Percentiles rank a stretch among this genome's conserved stretches.
phyloP scores from a whole-genome alignment of 1,284 basidiomycete species.

The Trametes versicolor region DNA sequence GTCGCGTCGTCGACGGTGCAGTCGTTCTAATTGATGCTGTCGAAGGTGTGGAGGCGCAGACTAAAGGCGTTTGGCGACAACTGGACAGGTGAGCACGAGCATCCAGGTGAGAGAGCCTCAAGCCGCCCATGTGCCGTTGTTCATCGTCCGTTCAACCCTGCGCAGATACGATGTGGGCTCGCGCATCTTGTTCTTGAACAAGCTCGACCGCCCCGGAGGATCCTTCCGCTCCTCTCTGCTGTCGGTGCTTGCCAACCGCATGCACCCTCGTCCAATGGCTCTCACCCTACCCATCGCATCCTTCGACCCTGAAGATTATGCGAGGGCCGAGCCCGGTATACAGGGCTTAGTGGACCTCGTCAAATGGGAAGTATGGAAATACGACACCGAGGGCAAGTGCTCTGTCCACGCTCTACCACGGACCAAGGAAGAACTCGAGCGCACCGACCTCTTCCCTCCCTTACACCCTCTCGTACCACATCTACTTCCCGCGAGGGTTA shows the following conservation, averaged over 20 bases:
- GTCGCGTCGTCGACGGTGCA: slow-evolving; percentile 89
- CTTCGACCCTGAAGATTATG: slow-evolving; percentile 71
- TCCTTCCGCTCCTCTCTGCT: slow-evolving; percentile 76
- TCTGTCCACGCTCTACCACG: slow-evolving; percentile 63
- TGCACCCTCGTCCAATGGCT: slow-evolving; percentile 79
- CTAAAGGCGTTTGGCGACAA: slow-evolving; percentile 89
- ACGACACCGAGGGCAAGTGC: slow-evolving; percentile 58
- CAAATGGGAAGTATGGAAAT: slow-evolving; percentile 84
- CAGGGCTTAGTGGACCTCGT: slow-evolving; percentile 84
- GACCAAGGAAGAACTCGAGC: slow-evolving; percentile 53
- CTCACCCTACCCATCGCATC: slow-evolving; percentile 85
- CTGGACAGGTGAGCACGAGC: slow-evolving; percentile 74
- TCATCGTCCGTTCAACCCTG: slow-evolving; percentile 11
- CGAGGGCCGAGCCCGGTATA: slow-evolving; percentile 76
- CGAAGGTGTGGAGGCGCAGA: slow-evolving; percentile 92
- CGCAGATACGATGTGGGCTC: slow-evolving; percentile 80
- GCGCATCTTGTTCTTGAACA: slow-evolving; percentile 87
- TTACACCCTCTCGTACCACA: slow-evolving; percentile 74
- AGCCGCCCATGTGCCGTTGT: background rate
- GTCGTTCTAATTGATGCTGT: slow-evolving; percentile 91
- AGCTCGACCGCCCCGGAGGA: slow-evolving; percentile 86
- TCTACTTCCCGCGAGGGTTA: slow-evolving; percentile 71
- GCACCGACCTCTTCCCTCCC: slow-evolving; percentile 55
- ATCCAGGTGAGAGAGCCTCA: slow-evolving; percentile 38
- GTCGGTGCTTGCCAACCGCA: slow-evolving; percentile 75